phyloP scores from a whole-genome alignment of 2,329 filamentous ascomycete species.

The Ciborinia camelliae region DNA sequence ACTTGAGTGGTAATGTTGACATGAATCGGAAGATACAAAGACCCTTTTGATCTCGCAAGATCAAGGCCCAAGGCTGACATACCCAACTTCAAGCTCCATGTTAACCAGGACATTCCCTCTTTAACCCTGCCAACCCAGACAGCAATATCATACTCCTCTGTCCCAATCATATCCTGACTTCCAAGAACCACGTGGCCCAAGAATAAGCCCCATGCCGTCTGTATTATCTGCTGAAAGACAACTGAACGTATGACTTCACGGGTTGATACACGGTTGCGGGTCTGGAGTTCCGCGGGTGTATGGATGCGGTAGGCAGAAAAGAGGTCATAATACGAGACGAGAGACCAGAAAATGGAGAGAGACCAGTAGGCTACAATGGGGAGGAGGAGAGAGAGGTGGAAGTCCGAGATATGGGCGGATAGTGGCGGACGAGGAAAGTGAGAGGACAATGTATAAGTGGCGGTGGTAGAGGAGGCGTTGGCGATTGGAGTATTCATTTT shows the following conservation, averaged over 20 bases:
- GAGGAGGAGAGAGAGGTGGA: constrained; percentile 59
- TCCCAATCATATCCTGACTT: constrained; percentile 4
- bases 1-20: background rate
- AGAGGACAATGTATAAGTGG: constrained; percentile 55
- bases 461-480: background rate
- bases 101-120: background rate
- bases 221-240: background rate
- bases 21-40: constrained; percentile 5
- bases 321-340: constrained; percentile 11
- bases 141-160: constrained; percentile 11
- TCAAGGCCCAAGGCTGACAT: background rate
- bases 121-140: background rate
- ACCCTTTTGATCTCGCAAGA: background rate
- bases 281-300: constrained; percentile 82
- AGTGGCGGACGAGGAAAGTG: constrained; percentile 61
- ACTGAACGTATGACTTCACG: constrained; percentile 54
- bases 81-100: background rate
- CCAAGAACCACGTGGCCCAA: constrained; percentile 1
- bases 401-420: constrained; percentile 72
- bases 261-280: constrained; percentile 79
- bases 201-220: background rate
- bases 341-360: background rate
- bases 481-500: constrained; percentile 3
- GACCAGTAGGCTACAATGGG: constrained; percentile 7
- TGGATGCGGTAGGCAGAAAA: constrained; percentile 45